Conservation (phyloP, 2,329 filamentous ascomycete species). For the Colletotrichum paranaense region DNA sequence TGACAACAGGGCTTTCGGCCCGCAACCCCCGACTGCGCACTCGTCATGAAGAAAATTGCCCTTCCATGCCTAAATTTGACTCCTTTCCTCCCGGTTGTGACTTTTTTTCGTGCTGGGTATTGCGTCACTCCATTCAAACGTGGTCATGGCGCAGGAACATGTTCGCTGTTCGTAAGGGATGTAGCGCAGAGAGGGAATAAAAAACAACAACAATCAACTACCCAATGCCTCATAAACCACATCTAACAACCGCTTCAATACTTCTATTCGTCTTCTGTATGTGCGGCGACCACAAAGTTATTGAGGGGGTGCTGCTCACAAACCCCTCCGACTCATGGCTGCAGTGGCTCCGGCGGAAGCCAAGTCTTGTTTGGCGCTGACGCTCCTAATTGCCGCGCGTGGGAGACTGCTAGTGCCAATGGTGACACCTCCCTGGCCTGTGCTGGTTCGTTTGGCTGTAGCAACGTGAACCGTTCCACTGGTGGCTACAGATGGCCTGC, state of each 20-base stretch:
- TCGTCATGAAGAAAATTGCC: slow-evolving; percentile 33
- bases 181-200: slow-evolving; percentile 32
- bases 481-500: slow-evolving; percentile 28
- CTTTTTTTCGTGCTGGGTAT: slow-evolving; percentile 35
- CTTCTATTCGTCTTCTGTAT: neutral
- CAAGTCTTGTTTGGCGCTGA: slow-evolving; percentile 68
- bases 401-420: slow-evolving; percentile 63
- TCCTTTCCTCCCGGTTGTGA: slow-evolving; percentile 34
- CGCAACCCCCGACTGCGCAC: slow-evolving; percentile 6
- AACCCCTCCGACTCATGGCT: slow-evolving; percentile 65
- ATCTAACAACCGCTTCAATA: slow-evolving; percentile 43
- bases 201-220: slow-evolving; percentile 32
- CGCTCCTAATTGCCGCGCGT: slow-evolving; percentile 65
- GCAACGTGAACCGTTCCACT: slow-evolving; percentile 40
- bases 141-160: slow-evolving; percentile 33
- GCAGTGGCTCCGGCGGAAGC: slow-evolving; percentile 69
- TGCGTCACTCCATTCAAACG: slow-evolving; percentile 36
- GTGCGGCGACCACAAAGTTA: neutral
- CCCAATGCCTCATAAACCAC: slow-evolving; percentile 31
- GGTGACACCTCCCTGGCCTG: slow-evolving; percentile 53
- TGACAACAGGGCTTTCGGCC: neutral
- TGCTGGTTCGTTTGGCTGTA: slow-evolving; percentile 65
- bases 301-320: neutral
- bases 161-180: slow-evolving; percentile 27
- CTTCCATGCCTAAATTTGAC: slow-evolving; percentile 35